phyloP scores from a whole-genome alignment of 108 stramenopile species.

The Licmophora abbreviata region DNA sequence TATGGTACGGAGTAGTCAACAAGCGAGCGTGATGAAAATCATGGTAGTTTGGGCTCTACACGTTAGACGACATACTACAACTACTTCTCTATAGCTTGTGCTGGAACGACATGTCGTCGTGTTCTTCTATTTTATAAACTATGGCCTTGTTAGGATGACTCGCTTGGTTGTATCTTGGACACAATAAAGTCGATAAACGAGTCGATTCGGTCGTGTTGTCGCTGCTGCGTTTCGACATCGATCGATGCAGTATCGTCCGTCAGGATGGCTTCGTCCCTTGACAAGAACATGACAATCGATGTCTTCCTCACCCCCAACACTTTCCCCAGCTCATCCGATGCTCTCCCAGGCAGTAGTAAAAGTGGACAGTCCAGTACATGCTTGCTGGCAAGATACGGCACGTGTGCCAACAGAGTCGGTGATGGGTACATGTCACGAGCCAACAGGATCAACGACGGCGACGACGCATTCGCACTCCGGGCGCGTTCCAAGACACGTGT shows the following conservation, averaged over 20 bases:
- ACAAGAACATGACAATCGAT: conserved; percentile 41
- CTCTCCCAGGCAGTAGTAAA: conserved; percentile 51
- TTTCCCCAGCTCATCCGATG: conserved; percentile 52
- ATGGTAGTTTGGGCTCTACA: not conserved
- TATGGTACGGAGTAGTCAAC: not conserved
- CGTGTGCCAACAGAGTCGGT: conserved; percentile 47
- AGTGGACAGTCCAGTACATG: conserved; percentile 23
- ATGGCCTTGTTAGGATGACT: too few species aligned
- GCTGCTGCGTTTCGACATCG: too few species aligned
- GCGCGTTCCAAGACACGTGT: conserved; percentile 32
- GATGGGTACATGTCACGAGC: conserved; percentile 54
- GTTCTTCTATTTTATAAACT: too few species aligned
- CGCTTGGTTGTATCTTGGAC: too few species aligned
- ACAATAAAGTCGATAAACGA: too few species aligned
- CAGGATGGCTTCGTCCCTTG: too few species aligned
- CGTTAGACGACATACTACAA: too few species aligned
- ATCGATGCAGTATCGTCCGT: too few species aligned
- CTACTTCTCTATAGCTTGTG: too few species aligned
- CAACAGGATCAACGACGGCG: conserved; percentile 36
- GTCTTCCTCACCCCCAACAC: conserved; percentile 30
- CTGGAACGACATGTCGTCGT: too few species aligned
- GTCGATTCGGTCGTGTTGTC: too few species aligned
- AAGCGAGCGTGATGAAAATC: not conserved
- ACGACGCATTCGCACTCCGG: not conserved
- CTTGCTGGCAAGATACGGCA: conserved; percentile 30